A percentile compares a stretch with the other conserved stretches of the same genome.
Conservation (phyloP, 2,329 filamentous ascomycete genomes). For the Fusarium scirpi region DNA sequence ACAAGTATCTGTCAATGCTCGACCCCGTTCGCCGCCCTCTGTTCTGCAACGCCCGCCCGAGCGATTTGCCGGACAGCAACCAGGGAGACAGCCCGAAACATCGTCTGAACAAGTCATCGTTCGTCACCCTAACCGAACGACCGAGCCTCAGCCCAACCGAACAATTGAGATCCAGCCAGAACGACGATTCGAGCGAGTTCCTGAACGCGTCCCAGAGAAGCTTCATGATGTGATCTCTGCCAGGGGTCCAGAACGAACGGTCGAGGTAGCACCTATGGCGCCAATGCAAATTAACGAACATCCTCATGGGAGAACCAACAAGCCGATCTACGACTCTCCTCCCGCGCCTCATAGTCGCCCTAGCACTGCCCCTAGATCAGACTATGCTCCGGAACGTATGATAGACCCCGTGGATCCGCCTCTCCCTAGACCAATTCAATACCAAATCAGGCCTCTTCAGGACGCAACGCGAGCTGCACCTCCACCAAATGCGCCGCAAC, state of each 20-base stretch:
- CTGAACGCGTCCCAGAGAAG: background rate
- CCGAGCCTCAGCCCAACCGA: background rate
- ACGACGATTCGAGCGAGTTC: slow-evolving; percentile 1
- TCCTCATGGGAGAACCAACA: slow-evolving; percentile 7
- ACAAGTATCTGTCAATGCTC: slow-evolving; percentile 19
- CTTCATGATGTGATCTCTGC: slow-evolving; percentile 15
- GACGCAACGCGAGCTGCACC: slow-evolving; percentile 29
- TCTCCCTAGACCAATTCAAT: slow-evolving; percentile 12
- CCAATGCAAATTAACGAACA: slow-evolving; percentile 9
- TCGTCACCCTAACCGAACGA: background rate
- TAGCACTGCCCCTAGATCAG: slow-evolving; percentile 18
- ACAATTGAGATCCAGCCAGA: slow-evolving; percentile 5
- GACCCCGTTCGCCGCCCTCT: slow-evolving; percentile 17
- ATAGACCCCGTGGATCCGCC: slow-evolving; percentile 28
- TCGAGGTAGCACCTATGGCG: slow-evolving; percentile 18
- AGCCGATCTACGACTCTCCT: slow-evolving; percentile 5
- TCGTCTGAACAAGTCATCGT: slow-evolving; percentile 5
- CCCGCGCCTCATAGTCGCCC: background rate
- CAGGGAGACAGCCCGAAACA: background rate
- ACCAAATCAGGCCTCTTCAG: slow-evolving; percentile 8
- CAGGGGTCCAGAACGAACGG: slow-evolving; percentile 10
- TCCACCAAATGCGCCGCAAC: slow-evolving; percentile 28
- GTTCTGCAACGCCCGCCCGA: slow-evolving; percentile 5
- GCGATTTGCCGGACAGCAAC: slow-evolving; percentile 4
- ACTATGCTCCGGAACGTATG: slow-evolving; percentile 39